Percentiles rank a stretch among this genome's conserved stretches.
Evolutionary conservation across 2,329 filamentous ascomycete species (phyloP).

Genomic region (Pseudogymnoascus pannorum): DNA sequence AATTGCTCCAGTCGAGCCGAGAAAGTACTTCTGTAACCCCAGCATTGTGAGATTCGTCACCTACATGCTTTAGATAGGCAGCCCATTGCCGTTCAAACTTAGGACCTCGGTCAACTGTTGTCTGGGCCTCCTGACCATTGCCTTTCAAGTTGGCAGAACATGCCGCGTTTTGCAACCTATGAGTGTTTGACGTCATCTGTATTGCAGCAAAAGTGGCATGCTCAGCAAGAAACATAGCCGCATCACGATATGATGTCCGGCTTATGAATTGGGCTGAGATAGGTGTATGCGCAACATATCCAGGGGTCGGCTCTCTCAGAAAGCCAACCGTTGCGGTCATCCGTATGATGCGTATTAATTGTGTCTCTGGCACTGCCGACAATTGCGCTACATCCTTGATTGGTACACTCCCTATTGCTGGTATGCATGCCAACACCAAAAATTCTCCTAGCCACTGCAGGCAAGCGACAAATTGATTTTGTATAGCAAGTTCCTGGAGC

Average conservation of each 20-base stretch:
- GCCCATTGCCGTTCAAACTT: slow-evolving; percentile 28
- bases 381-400: slow-evolving; percentile 37
- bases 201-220: slow-evolving; percentile 30
- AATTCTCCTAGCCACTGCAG: slow-evolving; percentile 38
- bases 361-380: slow-evolving; percentile 31
- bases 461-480: slow-evolving; percentile 31
- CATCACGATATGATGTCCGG: slow-evolving; percentile 30
- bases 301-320: slow-evolving; percentile 28
- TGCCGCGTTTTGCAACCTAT: slow-evolving; percentile 10
- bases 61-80: slow-evolving; percentile 26
- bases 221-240: slow-evolving; percentile 33
- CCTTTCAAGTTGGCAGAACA: not conserved
- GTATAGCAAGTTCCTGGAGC: slow-evolving; percentile 21
- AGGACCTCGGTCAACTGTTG: slow-evolving; percentile 18
- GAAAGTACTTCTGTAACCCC: slow-evolving; percentile 22
- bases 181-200: slow-evolving; percentile 27
- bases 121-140: not conserved
- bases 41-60: slow-evolving; percentile 16
- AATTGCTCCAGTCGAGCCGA: slow-evolving; percentile 25
- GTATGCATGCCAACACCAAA: slow-evolving; percentile 39
- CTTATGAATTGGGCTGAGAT: slow-evolving; percentile 34
- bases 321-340: slow-evolving; percentile 31
- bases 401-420: slow-evolving; percentile 30
- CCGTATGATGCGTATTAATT: slow-evolving; percentile 32
- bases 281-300: slow-evolving; percentile 31